Evolutionary conservation across 2,329 filamentous ascomycete genomes (phyloP), one percentile per base, ranked within the genome.

Genomic region (Colletotrichum echinochloae): DNA sequence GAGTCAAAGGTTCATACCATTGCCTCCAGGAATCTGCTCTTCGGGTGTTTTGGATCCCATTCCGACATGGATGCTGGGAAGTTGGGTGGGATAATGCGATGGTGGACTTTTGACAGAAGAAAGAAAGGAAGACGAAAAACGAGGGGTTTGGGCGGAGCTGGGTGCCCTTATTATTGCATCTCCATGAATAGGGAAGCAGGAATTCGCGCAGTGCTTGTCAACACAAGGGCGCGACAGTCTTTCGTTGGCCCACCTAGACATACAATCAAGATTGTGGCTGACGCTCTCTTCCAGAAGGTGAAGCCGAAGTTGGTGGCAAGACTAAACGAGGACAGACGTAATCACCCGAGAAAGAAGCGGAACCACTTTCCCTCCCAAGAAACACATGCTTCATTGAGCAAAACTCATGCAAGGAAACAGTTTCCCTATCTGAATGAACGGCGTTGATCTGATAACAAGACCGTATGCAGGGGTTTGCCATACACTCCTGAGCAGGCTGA

Each of bases 31-130:
- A 61, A 72, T 73, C 54, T 83, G 77, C 59, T 82, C 75, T 76
- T 82, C 79, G 41, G 75, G 77, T 69, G 78, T 81, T 74, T 82
- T 82, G 55, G 81, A 80, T 65, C 81, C 82, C 81, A 83, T 83
- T 41, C 35, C 65, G 65, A 68, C 65, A 68, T 68, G 60, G 54
- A 68, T 5, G 30, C 30, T 37, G 12, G 5, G 14, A 33, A 35
- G 52, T 23, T 14, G 20, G 20, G 6, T 37, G 35, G 52, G 33
- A 18, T 60, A 6, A 20, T 37, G 41, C 16, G 14, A 23, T 20
- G n/a, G 2, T 49, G 44, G 16, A 60, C 7, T 46, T 49, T 5
- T 16, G 14, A n/a, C 12, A 14, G 11, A 30, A 26, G 37, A 49
- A 60, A 20, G 12, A 35, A 9, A 28, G 37, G 30, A 23, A 8